phyloP scores from a whole-genome alignment of 1,284 basidiomycete genomes.

The Gomphus bonarii region DNA sequence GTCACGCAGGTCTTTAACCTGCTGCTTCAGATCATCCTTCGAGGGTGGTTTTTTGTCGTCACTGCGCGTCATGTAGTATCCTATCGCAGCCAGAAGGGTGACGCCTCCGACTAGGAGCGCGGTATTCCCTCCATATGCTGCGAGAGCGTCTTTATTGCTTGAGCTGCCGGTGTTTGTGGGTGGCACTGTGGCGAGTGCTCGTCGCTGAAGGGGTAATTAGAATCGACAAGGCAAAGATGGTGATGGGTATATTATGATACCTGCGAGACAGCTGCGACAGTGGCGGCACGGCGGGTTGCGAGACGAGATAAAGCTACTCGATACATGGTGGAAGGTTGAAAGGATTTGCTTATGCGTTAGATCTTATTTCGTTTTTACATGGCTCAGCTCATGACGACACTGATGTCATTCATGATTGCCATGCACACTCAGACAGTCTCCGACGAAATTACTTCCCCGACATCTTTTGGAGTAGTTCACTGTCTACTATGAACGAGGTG shows the following conservation, averaged over 20 bases:
- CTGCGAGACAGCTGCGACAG: not conserved
- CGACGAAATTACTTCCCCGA: not conserved
- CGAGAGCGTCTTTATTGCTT: not conserved
- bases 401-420: not conserved
- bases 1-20: conserved; percentile 1
- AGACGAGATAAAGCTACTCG: conserved; percentile 1
- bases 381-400: conserved; percentile 5
- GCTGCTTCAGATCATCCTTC: not conserved
- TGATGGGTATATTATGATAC: not conserved
- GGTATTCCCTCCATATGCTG: conserved; percentile 4
- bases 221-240: not conserved
- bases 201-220: not conserved
- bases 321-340: not conserved
- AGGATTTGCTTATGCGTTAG: not conserved
- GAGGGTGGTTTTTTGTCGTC: not conserved
- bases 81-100: conserved; percentile 4
- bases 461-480: not conserved
- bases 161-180: not conserved
- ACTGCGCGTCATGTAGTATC: conserved; percentile 6
- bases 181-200: conserved; percentile 2
- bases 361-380: not conserved
- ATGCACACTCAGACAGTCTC: not conserved
- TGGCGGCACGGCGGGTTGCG: not conserved
- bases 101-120: conserved; percentile 9
- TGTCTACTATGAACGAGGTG: no score